Evolutionary conservation across 768 basidiomycete species (phyloP), one percentile per base, ranked within the genome.

Genomic region (Suillus variegatus): DNA sequence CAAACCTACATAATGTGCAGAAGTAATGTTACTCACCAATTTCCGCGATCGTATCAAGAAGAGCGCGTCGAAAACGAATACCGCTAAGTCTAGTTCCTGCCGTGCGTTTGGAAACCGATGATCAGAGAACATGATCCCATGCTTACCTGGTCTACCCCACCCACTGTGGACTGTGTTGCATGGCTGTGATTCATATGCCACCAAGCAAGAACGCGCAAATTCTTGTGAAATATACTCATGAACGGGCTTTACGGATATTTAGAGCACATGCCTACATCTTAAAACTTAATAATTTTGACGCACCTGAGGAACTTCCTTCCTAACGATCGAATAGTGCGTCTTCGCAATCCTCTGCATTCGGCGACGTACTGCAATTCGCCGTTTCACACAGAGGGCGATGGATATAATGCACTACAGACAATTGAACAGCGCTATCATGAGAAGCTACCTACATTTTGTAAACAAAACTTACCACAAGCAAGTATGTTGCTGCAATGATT

Each of bases 181-280:
- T 25, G 92, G 92, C 67, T 88, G 82, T 38, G 89, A 88, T 75
- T 90, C 87, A 75, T 89, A 86, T 10, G 88, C 81, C 68, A 93
- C 82, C 47, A 92, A 78, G 75, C 90, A 92, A 22, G 87, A 80
- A 32, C 92, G 88, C n/a, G 87, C 82, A 74, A 88, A 92, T 72
- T 94, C 92, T 72, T 89, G 88, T 61, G 83, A 80, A 64, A 93
- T 84, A 68, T 89, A 90, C 63, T 84, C 81, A 69, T 87, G 85
- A 22, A 93, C 89, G 7, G 81, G 74, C 91, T 93, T 38, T 67
- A 28, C 44, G 40, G 25, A 44, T 47, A 22, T 60, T 46, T 38
- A 69, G 57, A 52, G 57, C 51, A 9, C 51, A 54, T 49, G 7
- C 35, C 47, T 47, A 52, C 66, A 43, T 36, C 32, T 63, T 36